These are phyloP conservation scores for Microstegium vimineum DNA, from an alignment of 176 grass and related monocot species.

Conservation along the genomic window DNA sequence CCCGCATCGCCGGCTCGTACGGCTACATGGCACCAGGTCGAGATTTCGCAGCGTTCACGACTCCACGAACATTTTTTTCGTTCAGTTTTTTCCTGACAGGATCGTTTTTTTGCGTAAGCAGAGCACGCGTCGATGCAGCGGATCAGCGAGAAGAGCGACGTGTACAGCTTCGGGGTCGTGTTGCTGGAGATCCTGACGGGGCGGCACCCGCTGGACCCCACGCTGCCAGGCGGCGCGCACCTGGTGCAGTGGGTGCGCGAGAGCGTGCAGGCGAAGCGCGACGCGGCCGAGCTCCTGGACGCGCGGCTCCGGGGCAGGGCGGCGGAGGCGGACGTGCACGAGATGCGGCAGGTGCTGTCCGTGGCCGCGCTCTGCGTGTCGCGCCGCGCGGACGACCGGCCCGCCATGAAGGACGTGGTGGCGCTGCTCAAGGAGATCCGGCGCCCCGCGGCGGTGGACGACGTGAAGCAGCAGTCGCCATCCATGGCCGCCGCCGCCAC, in stretches of 20 bases:
- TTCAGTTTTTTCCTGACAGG: neutral
- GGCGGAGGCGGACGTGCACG: conserved; percentile 52
- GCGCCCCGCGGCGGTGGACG: conserved; percentile 37
- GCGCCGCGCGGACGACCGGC: conserved; percentile 60
- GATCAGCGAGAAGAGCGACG: conserved; percentile 86
- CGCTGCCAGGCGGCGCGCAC: conserved; percentile 66
- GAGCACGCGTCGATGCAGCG: conserved; percentile 89
- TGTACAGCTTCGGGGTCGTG: conserved; percentile 95
- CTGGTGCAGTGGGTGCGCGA: conserved; percentile 50
- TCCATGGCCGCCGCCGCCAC: no score
- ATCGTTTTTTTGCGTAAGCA: neutral
- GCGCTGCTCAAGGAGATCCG: conserved; percentile 80
- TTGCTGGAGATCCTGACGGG: conserved; percentile 81
- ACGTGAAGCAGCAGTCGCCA: conserved; percentile 3
- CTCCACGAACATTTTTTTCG: no score
- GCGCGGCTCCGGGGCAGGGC: conserved; percentile 39
- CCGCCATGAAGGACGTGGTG: conserved; percentile 76
- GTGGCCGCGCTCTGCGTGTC: conserved; percentile 64
- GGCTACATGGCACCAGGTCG: conserved; percentile 97
- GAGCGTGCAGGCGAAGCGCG: conserved; percentile 52
- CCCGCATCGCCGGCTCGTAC: conserved; percentile 76
- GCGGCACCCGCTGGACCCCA: conserved; percentile 74
- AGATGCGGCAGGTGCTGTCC: conserved; percentile 79
- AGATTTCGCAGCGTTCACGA: neutral
- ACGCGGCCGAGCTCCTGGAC: conserved; percentile 61